These are phyloP conservation scores for Symbiotaphrina buchneri DNA, from an alignment of 495 filamentous ascomycete genomes.

Conservation along the genomic window DNA sequence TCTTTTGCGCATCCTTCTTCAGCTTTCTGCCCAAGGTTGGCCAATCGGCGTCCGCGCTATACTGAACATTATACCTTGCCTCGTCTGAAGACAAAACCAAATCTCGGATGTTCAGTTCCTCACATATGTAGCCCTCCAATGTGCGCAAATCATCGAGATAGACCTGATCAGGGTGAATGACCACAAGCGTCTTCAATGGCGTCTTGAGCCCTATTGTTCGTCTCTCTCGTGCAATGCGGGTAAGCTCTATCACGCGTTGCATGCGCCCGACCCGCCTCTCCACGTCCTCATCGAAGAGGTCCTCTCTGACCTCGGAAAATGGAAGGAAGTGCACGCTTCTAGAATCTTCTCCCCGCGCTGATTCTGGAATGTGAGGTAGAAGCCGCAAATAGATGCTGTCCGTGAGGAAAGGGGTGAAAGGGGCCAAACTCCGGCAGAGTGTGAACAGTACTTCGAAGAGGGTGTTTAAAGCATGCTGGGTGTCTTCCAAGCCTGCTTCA, in stretches of 20 bases:
- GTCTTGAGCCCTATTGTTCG: constrained; percentile 70
- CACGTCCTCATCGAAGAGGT: constrained; percentile 69
- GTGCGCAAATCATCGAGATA: constrained; percentile 76
- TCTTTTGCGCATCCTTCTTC: constrained; percentile 74
- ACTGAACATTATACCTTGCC: constrained; percentile 74
- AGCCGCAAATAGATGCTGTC: constrained; percentile 83
- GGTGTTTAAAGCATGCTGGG: constrained; percentile 75
- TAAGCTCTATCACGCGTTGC: constrained; percentile 89
- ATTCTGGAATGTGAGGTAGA: constrained; percentile 53
- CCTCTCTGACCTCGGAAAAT: constrained; percentile 71
- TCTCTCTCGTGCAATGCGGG: constrained; percentile 65
- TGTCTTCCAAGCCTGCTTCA: constrained; percentile 72
- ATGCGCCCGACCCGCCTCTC: constrained; percentile 75
- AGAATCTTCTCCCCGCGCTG: constrained; percentile 38
- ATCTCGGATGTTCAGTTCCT: constrained; percentile 78
- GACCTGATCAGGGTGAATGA: constrained; percentile 64
- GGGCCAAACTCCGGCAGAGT: constrained; percentile 64
- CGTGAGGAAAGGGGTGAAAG: constrained; percentile 89
- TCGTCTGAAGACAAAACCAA: constrained; percentile 76
- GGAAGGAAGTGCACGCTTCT: constrained; percentile 82
- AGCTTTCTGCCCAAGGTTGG: constrained; percentile 88
- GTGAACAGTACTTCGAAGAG: constrained; percentile 95
- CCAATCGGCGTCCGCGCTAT: constrained; percentile 78
- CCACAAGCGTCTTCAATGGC: constrained; percentile 70
- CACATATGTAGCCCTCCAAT: constrained; percentile 61